Evolutionary conservation across 2,329 filamentous ascomycete genomes (phyloP).

Genomic region (Diaporthe caulivora): DNA sequence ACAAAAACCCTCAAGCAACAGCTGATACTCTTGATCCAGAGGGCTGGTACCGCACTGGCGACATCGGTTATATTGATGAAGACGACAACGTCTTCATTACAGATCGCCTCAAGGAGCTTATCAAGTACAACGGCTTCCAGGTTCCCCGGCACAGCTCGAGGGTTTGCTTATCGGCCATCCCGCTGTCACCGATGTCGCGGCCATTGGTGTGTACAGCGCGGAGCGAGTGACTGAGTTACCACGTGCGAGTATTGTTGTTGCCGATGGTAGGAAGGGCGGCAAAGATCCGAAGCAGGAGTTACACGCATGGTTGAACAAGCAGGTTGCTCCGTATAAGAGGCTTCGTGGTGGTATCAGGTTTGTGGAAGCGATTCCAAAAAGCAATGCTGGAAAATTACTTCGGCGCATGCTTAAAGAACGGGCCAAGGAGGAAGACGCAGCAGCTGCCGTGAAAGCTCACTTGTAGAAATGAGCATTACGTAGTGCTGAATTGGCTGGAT

Average conservation of each 20-base stretch:
- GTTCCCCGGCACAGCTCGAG: constrained; percentile 33
- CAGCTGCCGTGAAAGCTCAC: no score
- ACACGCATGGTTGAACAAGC: constrained; percentile 52
- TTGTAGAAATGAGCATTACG: no score
- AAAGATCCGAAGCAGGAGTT: not conserved
- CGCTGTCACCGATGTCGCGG: constrained; percentile 23
- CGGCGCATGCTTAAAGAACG: not conserved
- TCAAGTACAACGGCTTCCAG: constrained; percentile 33
- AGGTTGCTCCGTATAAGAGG: constrained; percentile 68
- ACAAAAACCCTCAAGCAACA: constrained; percentile 68
- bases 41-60: constrained; percentile 72
- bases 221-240: constrained; percentile 76
- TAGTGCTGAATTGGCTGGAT: no score
- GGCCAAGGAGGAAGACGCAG: constrained; percentile 1
- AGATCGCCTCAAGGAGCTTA: constrained; percentile 62
- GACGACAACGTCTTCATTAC: constrained; percentile 62
- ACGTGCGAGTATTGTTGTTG: constrained; percentile 71
- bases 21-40: constrained; percentile 61
- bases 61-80: constrained; percentile 48
- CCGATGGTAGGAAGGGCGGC: constrained; percentile 53
- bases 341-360: constrained; percentile 78
- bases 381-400: constrained; percentile 61
- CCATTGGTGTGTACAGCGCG: constrained; percentile 43
- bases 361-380: constrained; percentile 77
- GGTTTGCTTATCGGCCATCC: constrained; percentile 18